These are phyloP conservation scores for Sporothrix inflata DNA, from an alignment of 2,329 filamentous ascomycete species.

Conservation along the genomic window DNA sequence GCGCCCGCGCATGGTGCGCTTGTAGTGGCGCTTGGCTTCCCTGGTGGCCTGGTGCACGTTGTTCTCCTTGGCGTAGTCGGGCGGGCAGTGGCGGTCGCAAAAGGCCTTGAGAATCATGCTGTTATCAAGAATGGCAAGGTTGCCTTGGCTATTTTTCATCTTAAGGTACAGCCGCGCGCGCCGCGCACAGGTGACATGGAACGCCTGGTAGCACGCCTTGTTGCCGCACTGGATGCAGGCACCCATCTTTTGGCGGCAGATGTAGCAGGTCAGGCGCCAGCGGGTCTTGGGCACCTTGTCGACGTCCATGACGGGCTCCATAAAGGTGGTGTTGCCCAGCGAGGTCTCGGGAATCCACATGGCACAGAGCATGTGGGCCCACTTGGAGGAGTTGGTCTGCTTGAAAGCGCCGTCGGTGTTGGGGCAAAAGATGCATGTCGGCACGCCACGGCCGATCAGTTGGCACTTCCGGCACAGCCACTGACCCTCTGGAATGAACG, in stretches of 20 bases:
- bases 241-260: slow-evolving; percentile 96
- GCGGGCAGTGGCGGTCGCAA: slow-evolving; percentile 91
- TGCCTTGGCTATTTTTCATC: slow-evolving; percentile 92
- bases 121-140: slow-evolving; percentile 75
- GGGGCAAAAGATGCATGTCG: slow-evolving; percentile 97
- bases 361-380: slow-evolving; percentile 93
- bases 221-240: slow-evolving; percentile 98
- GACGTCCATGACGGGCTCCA: slow-evolving; percentile 97
- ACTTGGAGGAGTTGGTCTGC: slow-evolving; percentile 93
- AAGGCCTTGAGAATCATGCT: slow-evolving; percentile 87
- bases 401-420: slow-evolving; percentile 98
- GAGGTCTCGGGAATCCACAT: slow-evolving; percentile 99
- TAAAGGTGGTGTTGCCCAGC: slow-evolving; percentile 92
- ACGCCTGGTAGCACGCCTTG: slow-evolving; percentile 94
- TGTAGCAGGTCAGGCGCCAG: slow-evolving; percentile 94
- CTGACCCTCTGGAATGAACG: slow-evolving; percentile 97
- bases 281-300: slow-evolving; percentile 94
- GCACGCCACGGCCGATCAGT: slow-evolving; percentile 86
- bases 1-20: slow-evolving; percentile 81
- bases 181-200: slow-evolving; percentile 94
- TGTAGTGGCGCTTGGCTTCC: slow-evolving; percentile 87
- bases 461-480: slow-evolving; percentile 98
- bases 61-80: slow-evolving; percentile 85
- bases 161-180: slow-evolving; percentile 85
- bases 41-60: slow-evolving; percentile 78